These are phyloP conservation scores for Alternaria brassicae DNA, from an alignment of 2,329 filamentous ascomycete genomes.

Conservation along the genomic window DNA sequence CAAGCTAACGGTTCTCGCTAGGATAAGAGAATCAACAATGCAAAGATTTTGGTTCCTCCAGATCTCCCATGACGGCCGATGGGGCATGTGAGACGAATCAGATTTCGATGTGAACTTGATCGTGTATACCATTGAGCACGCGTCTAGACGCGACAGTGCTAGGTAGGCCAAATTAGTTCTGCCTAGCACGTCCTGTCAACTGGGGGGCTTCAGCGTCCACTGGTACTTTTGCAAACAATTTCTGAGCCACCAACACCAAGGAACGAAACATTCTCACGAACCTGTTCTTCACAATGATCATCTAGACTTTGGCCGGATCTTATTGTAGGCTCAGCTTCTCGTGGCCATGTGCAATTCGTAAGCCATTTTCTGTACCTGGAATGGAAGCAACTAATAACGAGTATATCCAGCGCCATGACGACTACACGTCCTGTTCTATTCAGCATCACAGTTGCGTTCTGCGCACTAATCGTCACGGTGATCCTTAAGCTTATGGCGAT, in stretches of 20 bases:
- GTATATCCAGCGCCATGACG: not conserved
- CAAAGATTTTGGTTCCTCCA: not conserved
- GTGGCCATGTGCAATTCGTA: not conserved
- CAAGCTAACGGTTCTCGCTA: not conserved
- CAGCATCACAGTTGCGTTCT: not conserved
- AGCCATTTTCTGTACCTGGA: not conserved
- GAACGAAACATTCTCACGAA: not conserved
- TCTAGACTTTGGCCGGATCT: not conserved
- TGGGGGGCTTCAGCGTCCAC: too few relatives aligned
- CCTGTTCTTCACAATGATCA: not conserved
- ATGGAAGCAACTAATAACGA: not conserved
- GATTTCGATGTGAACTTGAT: not conserved
- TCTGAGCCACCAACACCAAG: not conserved
- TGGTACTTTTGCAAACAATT: too few relatives aligned
- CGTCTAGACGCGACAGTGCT: not conserved
- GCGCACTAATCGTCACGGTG: not conserved
- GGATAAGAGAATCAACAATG: not conserved
- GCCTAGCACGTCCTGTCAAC: not conserved
- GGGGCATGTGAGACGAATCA: too few relatives aligned
- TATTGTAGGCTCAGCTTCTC: not conserved
- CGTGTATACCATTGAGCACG: not conserved
- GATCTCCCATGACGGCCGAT: not conserved
- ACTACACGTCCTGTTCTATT: not conserved
- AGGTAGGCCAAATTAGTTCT: not conserved
- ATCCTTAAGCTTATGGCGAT: not conserved